Evolutionary conservation across 75 land plant genomes (phyloP).

Genomic region (Pinus tabuliformis): DNA sequence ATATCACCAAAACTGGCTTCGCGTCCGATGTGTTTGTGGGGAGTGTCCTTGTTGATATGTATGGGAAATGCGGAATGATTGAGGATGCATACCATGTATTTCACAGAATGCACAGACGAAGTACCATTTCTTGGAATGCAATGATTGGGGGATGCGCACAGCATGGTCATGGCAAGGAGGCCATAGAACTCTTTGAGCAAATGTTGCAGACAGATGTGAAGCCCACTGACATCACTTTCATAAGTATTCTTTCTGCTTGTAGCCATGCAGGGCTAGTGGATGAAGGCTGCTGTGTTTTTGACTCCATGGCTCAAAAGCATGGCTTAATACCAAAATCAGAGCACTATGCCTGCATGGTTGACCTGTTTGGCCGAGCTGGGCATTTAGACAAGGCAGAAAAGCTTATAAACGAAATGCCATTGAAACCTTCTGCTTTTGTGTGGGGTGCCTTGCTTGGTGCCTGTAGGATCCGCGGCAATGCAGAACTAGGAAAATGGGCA

Average conservation of each 20-base stretch:
- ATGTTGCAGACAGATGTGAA: slow-evolving; percentile 22
- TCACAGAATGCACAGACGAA: slow-evolving; percentile 22
- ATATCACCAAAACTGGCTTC: slow-evolving; percentile 11
- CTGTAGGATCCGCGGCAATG: background rate
- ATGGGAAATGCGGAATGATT: slow-evolving; percentile 17
- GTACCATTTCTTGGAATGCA: slow-evolving; percentile 31
- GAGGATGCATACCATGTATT: slow-evolving; percentile 25
- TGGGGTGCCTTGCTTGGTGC: slow-evolving; percentile 15
- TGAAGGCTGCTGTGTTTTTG: slow-evolving; percentile 3
- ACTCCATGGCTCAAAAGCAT: slow-evolving; percentile 2
- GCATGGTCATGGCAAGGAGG: slow-evolving; percentile 3
- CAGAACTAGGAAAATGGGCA: background rate
- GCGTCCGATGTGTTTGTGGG: slow-evolving; percentile 16
- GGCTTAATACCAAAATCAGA: slow-evolving; percentile 2
- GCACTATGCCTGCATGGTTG: slow-evolving; percentile 7
- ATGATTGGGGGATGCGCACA: slow-evolving; percentile 14
- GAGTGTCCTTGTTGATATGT: slow-evolving; percentile 29
- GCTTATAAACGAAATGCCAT: background rate
- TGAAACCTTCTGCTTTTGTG: slow-evolving; percentile 8
- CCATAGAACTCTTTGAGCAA: slow-evolving; percentile 4
- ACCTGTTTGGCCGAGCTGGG: slow-evolving; percentile 10
- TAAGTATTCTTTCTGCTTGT: slow-evolving; percentile 24
- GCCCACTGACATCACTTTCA: slow-evolving; percentile 41
- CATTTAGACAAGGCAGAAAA: background rate
- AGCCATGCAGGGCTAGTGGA: slow-evolving; percentile 20